A percentile compares a stretch with the other conserved stretches of the same genome.
Conservation (phyloP, 192 early-diverging fungal genomes). For the Gorgonomyces haynaldii region DNA sequence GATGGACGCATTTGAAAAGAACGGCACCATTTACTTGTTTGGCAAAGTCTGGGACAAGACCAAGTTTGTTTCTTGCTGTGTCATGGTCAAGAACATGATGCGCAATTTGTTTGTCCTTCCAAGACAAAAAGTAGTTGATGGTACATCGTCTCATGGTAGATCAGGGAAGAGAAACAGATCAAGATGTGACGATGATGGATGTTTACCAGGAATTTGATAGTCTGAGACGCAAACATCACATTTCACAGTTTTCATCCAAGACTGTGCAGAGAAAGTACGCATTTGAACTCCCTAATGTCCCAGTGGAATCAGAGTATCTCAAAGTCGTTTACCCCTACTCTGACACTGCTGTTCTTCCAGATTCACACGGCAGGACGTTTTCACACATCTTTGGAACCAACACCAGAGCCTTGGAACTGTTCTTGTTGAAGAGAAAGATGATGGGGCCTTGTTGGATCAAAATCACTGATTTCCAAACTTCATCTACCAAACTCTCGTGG, state of each 20-base stretch:
- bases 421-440: constrained; percentile 84
- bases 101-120: constrained; percentile 93
- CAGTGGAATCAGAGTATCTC: constrained; percentile 67
- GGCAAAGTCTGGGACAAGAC: constrained; percentile 69
- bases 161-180: constrained; percentile 40
- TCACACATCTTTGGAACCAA: constrained; percentile 78
- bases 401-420: constrained; percentile 79
- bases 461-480: constrained; percentile 46
- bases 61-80: constrained; percentile 67
- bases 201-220: constrained; percentile 68
- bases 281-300: constrained; percentile 77
- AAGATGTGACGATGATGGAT: constrained; percentile 44
- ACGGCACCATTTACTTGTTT: constrained; percentile 77
- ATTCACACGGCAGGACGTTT: constrained; percentile 55
- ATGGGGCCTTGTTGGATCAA: constrained; percentile 96
- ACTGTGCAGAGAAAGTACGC: constrained; percentile 73
- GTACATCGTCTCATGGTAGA: constrained; percentile 18
- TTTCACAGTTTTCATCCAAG: constrained; percentile 49
- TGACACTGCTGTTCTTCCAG: constrained; percentile 7
- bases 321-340: constrained; percentile 73
- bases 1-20: constrained; percentile 81
- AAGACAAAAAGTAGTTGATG: constrained; percentile 40
- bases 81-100: constrained; percentile 63
- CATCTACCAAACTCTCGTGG: constrained; percentile 63
- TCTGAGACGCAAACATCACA: constrained; percentile 39